Percentiles rank a stretch among this genome's conserved stretches.
These are phyloP conservation scores for Daedaleopsis sinensis DNA, from an alignment of 768 basidiomycete species.

Conservation along the genomic window DNA sequence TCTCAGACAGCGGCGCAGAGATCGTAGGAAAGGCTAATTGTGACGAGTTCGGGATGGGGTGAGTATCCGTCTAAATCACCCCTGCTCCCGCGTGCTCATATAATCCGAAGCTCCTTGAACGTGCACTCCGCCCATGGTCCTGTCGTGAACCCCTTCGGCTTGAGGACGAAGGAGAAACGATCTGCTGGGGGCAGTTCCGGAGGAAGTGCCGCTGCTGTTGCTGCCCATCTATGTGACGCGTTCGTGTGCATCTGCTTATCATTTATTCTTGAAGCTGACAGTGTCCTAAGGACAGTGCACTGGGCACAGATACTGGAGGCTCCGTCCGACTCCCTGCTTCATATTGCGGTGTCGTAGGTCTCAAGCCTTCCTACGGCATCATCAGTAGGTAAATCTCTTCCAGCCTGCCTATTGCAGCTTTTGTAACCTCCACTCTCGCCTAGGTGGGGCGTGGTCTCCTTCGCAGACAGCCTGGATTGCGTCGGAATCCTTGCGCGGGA, in stretches of 20 bases:
- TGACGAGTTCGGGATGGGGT: conserved; percentile 99
- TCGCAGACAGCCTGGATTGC: conserved; percentile 93
- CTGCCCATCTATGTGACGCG: conserved; percentile 82
- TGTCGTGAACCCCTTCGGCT: conserved; percentile 69
- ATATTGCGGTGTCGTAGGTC: conserved; percentile 88
- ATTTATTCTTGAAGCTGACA: conserved; percentile 2
- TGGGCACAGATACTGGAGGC: conserved; percentile 95
- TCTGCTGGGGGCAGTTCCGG: conserved; percentile 94
- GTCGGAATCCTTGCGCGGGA: conserved; percentile 78
- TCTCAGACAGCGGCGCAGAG: conserved; percentile 65
- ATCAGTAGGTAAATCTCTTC: conserved; percentile 66
- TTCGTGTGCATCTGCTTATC: conserved; percentile 42
- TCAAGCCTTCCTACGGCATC: conserved; percentile 95
- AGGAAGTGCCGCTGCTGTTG: conserved; percentile 93
- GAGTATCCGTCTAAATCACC: conserved; percentile 26
- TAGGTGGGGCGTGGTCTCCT: conserved; percentile 91
- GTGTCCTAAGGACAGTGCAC: conserved; percentile 54
- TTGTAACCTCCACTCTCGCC: neutral
- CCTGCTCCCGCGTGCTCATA: neutral
- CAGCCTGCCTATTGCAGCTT: neutral
- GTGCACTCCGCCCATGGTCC: conserved; percentile 73
- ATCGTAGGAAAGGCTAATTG: conserved; percentile 91
- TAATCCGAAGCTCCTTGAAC: conserved; percentile 67
- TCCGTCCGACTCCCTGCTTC: conserved; percentile 92
- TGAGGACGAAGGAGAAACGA: conserved; percentile 43